Evolutionary conservation across 345 rosid genomes (phyloP), one percentile per base, ranked within the genome.

Genomic region (Bretschneidera sinensis): DNA sequence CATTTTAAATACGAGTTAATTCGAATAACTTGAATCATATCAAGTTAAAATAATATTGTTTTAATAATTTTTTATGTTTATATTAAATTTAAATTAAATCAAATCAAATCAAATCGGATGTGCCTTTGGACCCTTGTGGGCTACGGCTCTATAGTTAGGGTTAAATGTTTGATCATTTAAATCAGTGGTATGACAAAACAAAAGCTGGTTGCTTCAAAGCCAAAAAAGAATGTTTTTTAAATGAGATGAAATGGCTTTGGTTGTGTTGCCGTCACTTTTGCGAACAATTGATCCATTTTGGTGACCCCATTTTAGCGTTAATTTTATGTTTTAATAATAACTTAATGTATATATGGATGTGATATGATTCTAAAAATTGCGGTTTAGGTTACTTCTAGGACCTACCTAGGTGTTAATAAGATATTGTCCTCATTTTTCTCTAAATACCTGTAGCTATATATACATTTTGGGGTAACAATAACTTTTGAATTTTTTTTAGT

Each of bases 251-350:
- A 72, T 73, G 75, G 74, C 45, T 66, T 63, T 68, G 73, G 80
- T 68, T 68, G 79, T 64, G 57, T 48, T 76, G 87, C 74, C 68
- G 60, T 43, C 63, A 14, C 73, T 72, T 80, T 85, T 62, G 77
- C 73, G 79, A 64, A 81, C 85, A 78, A 66, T 66, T 59, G 70
- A 80, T 75, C 81, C 54, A 48, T 69, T 80, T 85, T 62, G 77
- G 74, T 78, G 62, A 81, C 85, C 73, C 81, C 54, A 48, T 69
- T 62, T 65, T 62, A 67, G 61, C 48, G 54, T 28, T 74, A 25
- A 60, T 52, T 61, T 63, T 71, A 60, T 57, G 59, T 66, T 60
- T 69, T 59, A 66, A 55, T 66, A 63, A 33, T 48, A 47, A 19
- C 21, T 18, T 51, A 61, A 14, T 16, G 43, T 45, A 60, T 48